phyloP scores from a whole-genome alignment of 139 green algal species.

The Ostreobium quekettii region DNA sequence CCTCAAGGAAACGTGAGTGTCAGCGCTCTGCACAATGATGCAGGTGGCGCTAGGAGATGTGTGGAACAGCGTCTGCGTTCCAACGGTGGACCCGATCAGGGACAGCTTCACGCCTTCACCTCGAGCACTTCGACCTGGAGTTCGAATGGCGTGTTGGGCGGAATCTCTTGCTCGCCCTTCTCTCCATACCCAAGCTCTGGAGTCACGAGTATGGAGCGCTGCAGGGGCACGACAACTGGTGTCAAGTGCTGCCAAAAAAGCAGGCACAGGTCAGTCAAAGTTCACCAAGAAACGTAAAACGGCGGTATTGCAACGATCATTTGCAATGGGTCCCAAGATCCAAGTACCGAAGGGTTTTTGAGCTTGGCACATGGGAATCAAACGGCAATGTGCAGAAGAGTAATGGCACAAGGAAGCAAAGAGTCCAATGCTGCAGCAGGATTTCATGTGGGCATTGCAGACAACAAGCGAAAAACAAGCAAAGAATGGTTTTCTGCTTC shows the following conservation, averaged over 20 bases:
- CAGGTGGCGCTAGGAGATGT: too few species aligned
- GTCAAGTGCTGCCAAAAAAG: slow-evolving; percentile 15
- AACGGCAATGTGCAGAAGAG: slow-evolving; percentile 34
- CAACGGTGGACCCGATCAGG: too few species aligned
- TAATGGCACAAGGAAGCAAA: slow-evolving; percentile 12
- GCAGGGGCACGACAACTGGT: slow-evolving; percentile 13
- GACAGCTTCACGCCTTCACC: slow-evolving; percentile 11
- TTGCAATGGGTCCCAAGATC: slow-evolving; percentile 16
- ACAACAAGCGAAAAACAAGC: too few species aligned
- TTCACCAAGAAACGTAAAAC: slow-evolving; percentile 10
- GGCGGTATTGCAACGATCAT: not conserved
- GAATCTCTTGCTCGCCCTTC: slow-evolving; percentile 60
- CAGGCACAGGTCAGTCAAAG: slow-evolving; percentile 16
- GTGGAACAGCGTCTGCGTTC: too few species aligned
- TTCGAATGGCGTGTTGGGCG: slow-evolving; percentile 40
- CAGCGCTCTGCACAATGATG: too few species aligned
- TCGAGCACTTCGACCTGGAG: slow-evolving; percentile 50
- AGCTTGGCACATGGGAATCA: not conserved
- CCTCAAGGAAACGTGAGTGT: too few species aligned
- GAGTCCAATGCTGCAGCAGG: too few species aligned
- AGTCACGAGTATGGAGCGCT: slow-evolving; percentile 47
- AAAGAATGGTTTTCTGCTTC: too few species aligned
- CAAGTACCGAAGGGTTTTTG: slow-evolving; percentile 16
- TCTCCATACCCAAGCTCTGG: slow-evolving; percentile 51
- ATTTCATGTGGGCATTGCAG: too few species aligned